These are phyloP conservation scores for Arabis hirsuta DNA, from an alignment of 345 rosid species.

Conservation along the genomic window DNA sequence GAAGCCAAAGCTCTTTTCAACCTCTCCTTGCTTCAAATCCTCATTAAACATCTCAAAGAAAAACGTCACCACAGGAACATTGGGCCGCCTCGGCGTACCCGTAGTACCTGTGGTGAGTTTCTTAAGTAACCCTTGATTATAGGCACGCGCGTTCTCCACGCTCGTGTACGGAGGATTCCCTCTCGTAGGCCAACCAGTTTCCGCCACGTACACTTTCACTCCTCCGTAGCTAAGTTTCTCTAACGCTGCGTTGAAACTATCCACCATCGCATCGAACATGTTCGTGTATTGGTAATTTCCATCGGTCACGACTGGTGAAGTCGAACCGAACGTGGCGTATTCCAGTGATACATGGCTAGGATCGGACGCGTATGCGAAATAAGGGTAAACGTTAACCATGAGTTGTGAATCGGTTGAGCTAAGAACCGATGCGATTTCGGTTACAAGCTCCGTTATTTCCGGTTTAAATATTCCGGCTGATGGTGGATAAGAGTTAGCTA, in stretches of 20 bases:
- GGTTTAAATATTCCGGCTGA: slow-evolving; percentile 34
- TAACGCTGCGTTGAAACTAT: slow-evolving; percentile 36
- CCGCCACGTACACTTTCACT: slow-evolving; percentile 21
- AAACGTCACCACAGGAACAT: slow-evolving; percentile 6
- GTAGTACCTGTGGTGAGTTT: background rate
- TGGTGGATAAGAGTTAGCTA: slow-evolving; percentile 46
- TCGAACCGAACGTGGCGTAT: slow-evolving; percentile 39
- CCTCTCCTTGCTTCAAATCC: slow-evolving; percentile 28
- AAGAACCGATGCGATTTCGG: slow-evolving; percentile 23
- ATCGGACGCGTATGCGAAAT: slow-evolving; percentile 41
- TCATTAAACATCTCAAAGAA: slow-evolving; percentile 26
- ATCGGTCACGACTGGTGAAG: slow-evolving; percentile 30
- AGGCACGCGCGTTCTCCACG: slow-evolving; percentile 24
- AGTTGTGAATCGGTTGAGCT: slow-evolving; percentile 27
- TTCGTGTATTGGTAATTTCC: slow-evolving; percentile 36
- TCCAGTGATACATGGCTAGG: slow-evolving; percentile 35
- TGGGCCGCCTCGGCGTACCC: slow-evolving; percentile 42
- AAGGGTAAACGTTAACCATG: slow-evolving; percentile 50
- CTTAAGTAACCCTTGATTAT: slow-evolving; percentile 6
- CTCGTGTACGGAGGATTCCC: slow-evolving; percentile 18
- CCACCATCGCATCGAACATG: slow-evolving; percentile 46
- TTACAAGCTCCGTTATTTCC: background rate
- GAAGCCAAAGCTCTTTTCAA: slow-evolving; percentile 37
- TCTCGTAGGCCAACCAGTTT: slow-evolving; percentile 30
- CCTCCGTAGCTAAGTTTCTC: background rate